These are phyloP conservation scores for Gryganskiella cystojenkinii DNA, from an alignment of 192 early-diverging fungal species.

Conservation along the genomic window DNA sequence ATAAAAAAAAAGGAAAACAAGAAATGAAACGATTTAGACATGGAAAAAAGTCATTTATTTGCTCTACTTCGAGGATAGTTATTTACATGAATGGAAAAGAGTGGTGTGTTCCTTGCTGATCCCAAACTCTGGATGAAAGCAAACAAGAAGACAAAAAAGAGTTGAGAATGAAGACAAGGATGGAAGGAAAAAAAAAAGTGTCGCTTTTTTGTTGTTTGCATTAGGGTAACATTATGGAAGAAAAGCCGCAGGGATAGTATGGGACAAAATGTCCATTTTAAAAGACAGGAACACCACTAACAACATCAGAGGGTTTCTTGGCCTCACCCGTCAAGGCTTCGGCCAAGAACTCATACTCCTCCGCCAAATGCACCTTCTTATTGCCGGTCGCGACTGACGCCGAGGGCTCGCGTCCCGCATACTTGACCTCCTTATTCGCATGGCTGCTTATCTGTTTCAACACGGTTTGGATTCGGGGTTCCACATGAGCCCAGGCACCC, in stretches of 20 bases:
- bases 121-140: too few relatives aligned
- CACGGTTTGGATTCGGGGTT: conserved; percentile 86
- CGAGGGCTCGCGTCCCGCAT: conserved; percentile 88
- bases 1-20: conserved; percentile 1
- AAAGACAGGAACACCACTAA: conserved; percentile 77
- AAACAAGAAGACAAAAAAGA: too few relatives aligned
- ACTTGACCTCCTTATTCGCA: conserved; percentile 56
- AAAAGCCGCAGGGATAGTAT: conserved; percentile 25
- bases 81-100: too few relatives aligned
- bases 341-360: conserved; percentile 79
- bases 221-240: too few relatives aligned
- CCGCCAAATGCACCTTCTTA: conserved; percentile 93
- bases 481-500: conserved; percentile 91
- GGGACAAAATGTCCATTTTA: conserved; percentile 24
- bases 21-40: background rate
- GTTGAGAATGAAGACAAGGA: too few relatives aligned
- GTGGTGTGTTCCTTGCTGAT: too few relatives aligned
- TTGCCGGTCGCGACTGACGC: conserved; percentile 93
- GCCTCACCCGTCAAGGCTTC: conserved; percentile 78
- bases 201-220: too few relatives aligned
- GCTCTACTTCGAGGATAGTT: too few relatives aligned
- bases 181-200: too few relatives aligned
- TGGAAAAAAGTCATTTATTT: too few relatives aligned
- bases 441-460: conserved; percentile 79
- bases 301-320: conserved; percentile 73